These are phyloP conservation scores for Cetradonia linearis DNA, from an alignment of 495 filamentous ascomycete genomes.

Conservation along the genomic window DNA sequence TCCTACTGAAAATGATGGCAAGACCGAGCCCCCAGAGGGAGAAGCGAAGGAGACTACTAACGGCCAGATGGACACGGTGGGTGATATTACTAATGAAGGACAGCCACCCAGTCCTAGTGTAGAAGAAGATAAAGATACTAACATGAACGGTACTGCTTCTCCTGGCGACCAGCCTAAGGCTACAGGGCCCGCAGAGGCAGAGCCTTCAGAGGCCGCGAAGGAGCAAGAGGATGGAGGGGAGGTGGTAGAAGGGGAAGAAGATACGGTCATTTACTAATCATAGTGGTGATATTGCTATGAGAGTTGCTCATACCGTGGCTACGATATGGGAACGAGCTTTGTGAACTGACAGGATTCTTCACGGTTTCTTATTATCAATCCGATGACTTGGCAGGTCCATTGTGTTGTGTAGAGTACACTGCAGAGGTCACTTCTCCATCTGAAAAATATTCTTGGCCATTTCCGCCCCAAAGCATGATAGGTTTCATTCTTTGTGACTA, in stretches of 20 bases:
- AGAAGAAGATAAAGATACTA: conserved; percentile 22
- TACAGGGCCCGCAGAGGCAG: conserved; percentile 13
- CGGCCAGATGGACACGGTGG: conserved; percentile 27
- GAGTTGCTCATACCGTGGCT: neutral
- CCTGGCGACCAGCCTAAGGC: conserved; percentile 19
- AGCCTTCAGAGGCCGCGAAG: conserved; percentile 25
- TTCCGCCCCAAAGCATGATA: neutral
- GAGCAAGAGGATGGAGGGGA: conserved; percentile 58
- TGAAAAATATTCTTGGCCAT: no score
- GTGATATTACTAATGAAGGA: conserved; percentile 24
- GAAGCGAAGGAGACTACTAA: conserved; percentile 19
- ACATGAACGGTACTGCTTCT: conserved; percentile 20
- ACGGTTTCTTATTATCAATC: neutral
- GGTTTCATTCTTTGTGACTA: neutral
- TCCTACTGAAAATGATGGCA: conserved; percentile 4
- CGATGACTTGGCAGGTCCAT: neutral
- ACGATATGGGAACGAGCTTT: neutral
- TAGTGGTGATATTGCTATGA: neutral
- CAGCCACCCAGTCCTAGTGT: conserved; percentile 7
- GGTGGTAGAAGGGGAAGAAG: conserved; percentile 66
- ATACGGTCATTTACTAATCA: conserved; percentile 72
- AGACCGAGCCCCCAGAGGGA: conserved; percentile 23
- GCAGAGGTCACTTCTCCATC: no score
- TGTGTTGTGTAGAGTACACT: neutral
- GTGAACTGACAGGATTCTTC: neutral